Percentiles rank a stretch among this genome's conserved stretches.
Evolutionary conservation across 768 basidiomycete genomes (phyloP).

Genomic region (Serendipita sp.): DNA sequence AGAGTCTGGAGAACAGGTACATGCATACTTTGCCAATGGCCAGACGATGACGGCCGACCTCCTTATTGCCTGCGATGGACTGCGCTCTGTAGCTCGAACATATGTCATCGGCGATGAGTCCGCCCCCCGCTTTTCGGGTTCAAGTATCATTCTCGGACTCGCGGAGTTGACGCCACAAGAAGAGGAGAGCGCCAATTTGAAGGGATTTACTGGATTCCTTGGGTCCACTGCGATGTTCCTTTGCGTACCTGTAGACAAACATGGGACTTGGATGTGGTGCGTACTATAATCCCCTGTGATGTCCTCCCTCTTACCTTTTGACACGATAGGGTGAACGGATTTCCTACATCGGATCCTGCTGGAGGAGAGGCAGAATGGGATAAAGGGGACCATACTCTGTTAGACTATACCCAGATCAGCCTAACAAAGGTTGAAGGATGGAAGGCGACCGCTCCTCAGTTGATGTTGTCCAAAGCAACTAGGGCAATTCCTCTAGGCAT

Average conservation of each 20-base stretch:
- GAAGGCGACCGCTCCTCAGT: neutral
- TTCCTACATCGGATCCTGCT: neutral
- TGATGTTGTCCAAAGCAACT: neutral
- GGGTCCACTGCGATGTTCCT: constrained; percentile 18
- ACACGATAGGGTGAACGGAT: neutral
- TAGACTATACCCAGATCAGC: constrained; percentile 15
- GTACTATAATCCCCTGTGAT: neutral
- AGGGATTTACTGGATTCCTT: neutral
- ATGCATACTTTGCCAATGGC: constrained; percentile 23
- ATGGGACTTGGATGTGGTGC: neutral
- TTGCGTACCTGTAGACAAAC: constrained; percentile 17
- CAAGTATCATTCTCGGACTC: constrained; percentile 20
- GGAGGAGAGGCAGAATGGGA: constrained; percentile 8
- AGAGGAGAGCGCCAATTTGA: neutral
- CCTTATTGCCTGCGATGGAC: constrained; percentile 29
- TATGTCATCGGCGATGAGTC: constrained; percentile 23
- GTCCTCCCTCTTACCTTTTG: constrained; percentile 11
- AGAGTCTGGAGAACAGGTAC: constrained; percentile 18
- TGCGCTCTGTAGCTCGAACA: constrained; percentile 26
- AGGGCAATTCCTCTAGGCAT: constrained; percentile 21
- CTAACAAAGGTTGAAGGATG: constrained; percentile 18
- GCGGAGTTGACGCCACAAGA: neutral
- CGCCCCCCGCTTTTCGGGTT: constrained; percentile 22
- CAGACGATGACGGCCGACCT: constrained; percentile 22
- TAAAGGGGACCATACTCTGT: constrained; percentile 16